Evolutionary conservation across 75 land plant genomes (phyloP).

Genomic region (Sequoiadendron giganteum): DNA sequence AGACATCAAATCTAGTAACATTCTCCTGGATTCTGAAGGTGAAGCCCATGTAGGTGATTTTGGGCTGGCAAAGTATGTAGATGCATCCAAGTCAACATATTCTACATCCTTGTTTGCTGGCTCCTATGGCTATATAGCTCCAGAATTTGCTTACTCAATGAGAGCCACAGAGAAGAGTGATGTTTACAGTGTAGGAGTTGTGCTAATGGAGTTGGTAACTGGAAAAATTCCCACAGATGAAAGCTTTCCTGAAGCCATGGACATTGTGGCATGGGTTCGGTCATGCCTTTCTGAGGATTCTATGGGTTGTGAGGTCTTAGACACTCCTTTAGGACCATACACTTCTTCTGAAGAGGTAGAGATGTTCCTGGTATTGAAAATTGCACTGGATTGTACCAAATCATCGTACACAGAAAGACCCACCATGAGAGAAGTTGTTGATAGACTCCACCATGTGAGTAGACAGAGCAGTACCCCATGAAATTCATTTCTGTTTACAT

Average conservation of each 20-base stretch:
- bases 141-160: conserved; percentile 73
- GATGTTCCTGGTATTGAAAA: conserved; percentile 62
- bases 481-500: not conserved
- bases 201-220: conserved; percentile 84
- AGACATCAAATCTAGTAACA: conserved; percentile 83
- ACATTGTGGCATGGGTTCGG: conserved; percentile 88
- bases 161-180: conserved; percentile 85
- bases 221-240: conserved; percentile 75
- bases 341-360: conserved; percentile 40
- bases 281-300: conserved; percentile 26
- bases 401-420: conserved; percentile 64
- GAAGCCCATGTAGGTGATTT: conserved; percentile 90
- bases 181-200: conserved; percentile 89
- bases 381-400: conserved; percentile 80
- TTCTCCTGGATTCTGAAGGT: conserved; percentile 64
- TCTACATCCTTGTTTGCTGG: conserved; percentile 74
- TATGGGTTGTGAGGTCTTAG: conserved; percentile 38
- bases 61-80: conserved; percentile 69
- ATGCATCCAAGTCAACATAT: conserved; percentile 39
- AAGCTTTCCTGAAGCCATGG: conserved; percentile 65
- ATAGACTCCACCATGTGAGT: conserved; percentile 33
- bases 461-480: not conserved
- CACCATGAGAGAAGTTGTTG: conserved; percentile 58
- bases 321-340: conserved; percentile 45
- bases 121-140: conserved; percentile 95